Percentiles rank a stretch among this genome's conserved stretches.
These are phyloP conservation scores for Blastobotrys muscicola DNA, from an alignment of 805 yeast genomes.

Conservation along the genomic window DNA sequence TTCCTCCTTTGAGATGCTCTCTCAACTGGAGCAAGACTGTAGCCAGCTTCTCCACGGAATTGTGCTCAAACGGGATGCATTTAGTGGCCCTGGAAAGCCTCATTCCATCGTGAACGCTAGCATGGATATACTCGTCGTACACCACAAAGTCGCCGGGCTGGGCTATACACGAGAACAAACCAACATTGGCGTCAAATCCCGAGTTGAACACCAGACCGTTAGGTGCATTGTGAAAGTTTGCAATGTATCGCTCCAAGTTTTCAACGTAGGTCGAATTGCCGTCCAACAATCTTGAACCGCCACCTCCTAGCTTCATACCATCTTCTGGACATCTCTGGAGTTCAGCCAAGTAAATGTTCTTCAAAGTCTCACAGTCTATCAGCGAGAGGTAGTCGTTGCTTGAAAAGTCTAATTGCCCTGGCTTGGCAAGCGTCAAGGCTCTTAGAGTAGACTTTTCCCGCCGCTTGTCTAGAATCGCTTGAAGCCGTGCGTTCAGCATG, in stretches of 20 bases:
- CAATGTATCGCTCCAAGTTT: constrained; percentile 12
- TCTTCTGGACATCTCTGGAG: background rate
- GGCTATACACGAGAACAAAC: constrained; percentile 16
- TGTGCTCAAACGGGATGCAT: constrained; percentile 11
- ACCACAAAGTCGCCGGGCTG: constrained; percentile 17
- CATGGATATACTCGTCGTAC: constrained; percentile 21
- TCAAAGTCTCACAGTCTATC: constrained; percentile 2
- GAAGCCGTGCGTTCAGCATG: too few relatives aligned
- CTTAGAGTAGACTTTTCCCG: constrained; percentile 5
- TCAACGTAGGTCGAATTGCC: constrained; percentile 18
- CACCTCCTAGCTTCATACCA: constrained; percentile 12
- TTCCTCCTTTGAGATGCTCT: background rate
- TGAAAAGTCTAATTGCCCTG: constrained; percentile 15
- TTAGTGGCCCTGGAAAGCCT: constrained; percentile 11
- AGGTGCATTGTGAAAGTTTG: constrained; percentile 14
- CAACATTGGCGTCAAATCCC: constrained; percentile 20
- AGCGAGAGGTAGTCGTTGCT: constrained; percentile 19
- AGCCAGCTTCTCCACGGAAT: constrained; percentile 5
- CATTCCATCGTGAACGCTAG: constrained; percentile 22
- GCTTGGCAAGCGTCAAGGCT: constrained; percentile 1
- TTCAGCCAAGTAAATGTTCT: constrained; percentile 7
- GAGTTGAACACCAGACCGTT: constrained; percentile 18
- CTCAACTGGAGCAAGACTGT: background rate
- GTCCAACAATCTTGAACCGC: constrained; percentile 20
- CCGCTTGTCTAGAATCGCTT: background rate